These are phyloP conservation scores for Cordyceps tenuipes DNA, from an alignment of 2,329 filamentous ascomycete species.

Conservation along the genomic window DNA sequence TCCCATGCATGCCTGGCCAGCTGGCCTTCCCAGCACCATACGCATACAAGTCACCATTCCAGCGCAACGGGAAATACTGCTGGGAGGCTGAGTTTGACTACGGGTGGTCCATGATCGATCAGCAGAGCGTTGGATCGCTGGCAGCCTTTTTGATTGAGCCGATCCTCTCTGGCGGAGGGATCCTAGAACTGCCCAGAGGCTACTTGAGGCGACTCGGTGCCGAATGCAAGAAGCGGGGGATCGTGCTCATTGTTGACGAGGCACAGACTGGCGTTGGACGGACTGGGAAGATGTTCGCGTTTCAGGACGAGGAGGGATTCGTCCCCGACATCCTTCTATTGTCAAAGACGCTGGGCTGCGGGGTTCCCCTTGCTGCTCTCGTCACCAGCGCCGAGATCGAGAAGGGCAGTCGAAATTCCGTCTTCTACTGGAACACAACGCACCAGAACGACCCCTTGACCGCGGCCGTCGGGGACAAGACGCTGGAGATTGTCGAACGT, in stretches of 20 bases:
- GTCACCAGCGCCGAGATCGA: constrained; percentile 41
- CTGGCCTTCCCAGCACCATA: constrained; percentile 52
- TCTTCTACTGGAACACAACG: constrained; percentile 43
- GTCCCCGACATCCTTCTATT: constrained; percentile 43
- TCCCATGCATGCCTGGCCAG: constrained; percentile 39
- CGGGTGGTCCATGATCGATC: constrained; percentile 46
- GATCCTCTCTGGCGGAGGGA: constrained; percentile 46
- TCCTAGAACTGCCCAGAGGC: constrained; percentile 44
- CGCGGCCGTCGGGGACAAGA: constrained; percentile 45
- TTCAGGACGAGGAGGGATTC: constrained; percentile 36
- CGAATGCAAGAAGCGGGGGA: constrained; percentile 45
- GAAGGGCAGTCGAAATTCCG: constrained; percentile 32
- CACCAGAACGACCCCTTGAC: constrained; percentile 47
- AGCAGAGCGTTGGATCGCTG: constrained; percentile 49
- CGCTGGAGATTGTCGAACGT: constrained; percentile 43
- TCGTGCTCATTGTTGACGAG: constrained; percentile 52
- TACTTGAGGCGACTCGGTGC: constrained; percentile 44
- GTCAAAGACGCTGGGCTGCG: constrained; percentile 47
- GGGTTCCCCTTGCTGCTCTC: constrained; percentile 41
- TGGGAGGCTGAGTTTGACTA: constrained; percentile 51
- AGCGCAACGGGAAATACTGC: constrained; percentile 48
- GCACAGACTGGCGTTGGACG: constrained; percentile 52
- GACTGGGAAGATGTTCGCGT: constrained; percentile 50
- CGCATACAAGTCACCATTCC: constrained; percentile 53
- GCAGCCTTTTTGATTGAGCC: constrained; percentile 56